phyloP scores from a whole-genome alignment of 2,329 filamentous ascomycete genomes.

The Diaporthe ilicicola region DNA sequence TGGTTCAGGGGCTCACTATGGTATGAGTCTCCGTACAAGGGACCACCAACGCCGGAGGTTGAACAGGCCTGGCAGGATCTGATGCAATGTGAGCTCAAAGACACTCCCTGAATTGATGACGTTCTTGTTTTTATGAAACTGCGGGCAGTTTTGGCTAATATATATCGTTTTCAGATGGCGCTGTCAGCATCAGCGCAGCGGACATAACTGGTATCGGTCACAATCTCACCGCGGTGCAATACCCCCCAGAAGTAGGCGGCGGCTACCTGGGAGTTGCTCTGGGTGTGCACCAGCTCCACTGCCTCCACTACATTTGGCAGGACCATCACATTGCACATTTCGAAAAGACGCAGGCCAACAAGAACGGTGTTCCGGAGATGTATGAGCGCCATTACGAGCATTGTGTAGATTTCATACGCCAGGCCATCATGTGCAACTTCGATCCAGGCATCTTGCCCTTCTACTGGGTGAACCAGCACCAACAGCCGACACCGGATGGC shows the following conservation, averaged over 20 bases:
- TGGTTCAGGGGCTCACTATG: slow-evolving; percentile 10
- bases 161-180: not conserved
- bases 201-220: not conserved
- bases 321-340: slow-evolving; percentile 3
- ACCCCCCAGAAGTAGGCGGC: slow-evolving; percentile 1
- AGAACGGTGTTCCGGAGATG: slow-evolving; percentile 9
- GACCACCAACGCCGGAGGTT: slow-evolving; percentile 19
- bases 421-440: slow-evolving; percentile 16
- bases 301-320: slow-evolving; percentile 4
- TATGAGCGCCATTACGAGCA: slow-evolving; percentile 16
- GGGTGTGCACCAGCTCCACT: not conserved
- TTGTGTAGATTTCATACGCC: slow-evolving; percentile 24
- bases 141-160: too few species aligned
- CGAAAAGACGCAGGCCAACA: not conserved
- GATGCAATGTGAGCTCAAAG: slow-evolving; percentile 33
- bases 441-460: slow-evolving; percentile 8
- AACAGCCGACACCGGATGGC: slow-evolving; percentile 8
- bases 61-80: slow-evolving; percentile 34
- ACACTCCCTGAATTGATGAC: too few species aligned
- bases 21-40: slow-evolving; percentile 15
- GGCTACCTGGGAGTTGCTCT: slow-evolving; percentile 1
- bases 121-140: too few species aligned
- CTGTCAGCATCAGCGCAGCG: not conserved
- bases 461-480: slow-evolving; percentile 19
- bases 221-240: slow-evolving; percentile 14